Conservation (phyloP, 441 rosid species). For the Syzygium syzygioides region DNA sequence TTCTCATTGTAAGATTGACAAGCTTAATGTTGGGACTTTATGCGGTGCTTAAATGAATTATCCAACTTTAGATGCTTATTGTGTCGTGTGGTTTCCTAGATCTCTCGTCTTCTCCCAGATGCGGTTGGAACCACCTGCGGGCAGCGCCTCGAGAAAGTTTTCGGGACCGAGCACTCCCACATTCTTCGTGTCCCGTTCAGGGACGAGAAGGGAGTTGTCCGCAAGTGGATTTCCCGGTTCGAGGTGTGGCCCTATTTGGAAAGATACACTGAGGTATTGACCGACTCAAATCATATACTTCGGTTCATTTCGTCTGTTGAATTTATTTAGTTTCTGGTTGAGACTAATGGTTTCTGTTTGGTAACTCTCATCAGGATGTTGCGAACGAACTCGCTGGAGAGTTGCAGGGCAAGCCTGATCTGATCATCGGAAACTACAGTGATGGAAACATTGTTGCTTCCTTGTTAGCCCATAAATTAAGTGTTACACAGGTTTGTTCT, state of each 20-base stretch:
- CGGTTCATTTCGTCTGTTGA: neutral
- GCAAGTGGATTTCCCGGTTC: constrained; percentile 94
- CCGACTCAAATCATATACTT: neutral
- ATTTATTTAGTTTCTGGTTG: neutral
- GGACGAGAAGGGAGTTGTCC: constrained; percentile 73
- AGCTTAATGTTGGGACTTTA: neutral
- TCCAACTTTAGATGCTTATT: neutral
- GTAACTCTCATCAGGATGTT: constrained; percentile 55
- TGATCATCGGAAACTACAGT: constrained; percentile 94
- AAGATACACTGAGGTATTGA: constrained; percentile 80
- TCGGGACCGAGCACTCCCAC: constrained; percentile 68
- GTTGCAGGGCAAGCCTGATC: constrained; percentile 92
- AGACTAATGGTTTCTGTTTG: neutral
- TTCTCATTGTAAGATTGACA: constrained; percentile 58
- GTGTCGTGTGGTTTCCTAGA: constrained; percentile 32
- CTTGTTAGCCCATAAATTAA: constrained; percentile 75
- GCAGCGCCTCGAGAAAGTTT: constrained; percentile 87
- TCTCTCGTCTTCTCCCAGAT: constrained; percentile 91
- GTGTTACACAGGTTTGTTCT: constrained; percentile 80
- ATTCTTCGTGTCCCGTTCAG: constrained; percentile 93
- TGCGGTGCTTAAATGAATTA: neutral
- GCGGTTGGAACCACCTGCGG: constrained; percentile 96
- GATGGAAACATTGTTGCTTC: constrained; percentile 97
- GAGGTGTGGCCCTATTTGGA: constrained; percentile 99
- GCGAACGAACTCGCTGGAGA: constrained; percentile 77